phyloP scores from a whole-genome alignment of 192 early-diverging fungal genomes.

The Coemansia aciculifera region DNA sequence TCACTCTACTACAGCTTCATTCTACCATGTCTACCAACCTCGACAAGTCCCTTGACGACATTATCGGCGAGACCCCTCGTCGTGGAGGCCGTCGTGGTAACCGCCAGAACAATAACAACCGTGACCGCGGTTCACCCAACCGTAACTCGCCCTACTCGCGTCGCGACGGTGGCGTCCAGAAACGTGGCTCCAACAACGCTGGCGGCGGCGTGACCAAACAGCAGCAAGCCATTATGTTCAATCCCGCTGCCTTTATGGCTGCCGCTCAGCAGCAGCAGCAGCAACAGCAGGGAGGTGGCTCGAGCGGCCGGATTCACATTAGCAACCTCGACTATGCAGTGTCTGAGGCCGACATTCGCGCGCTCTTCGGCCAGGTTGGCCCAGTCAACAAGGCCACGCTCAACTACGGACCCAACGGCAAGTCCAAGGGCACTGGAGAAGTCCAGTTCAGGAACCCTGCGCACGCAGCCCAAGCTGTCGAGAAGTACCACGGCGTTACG shows the following conservation, averaged over 20 bases:
- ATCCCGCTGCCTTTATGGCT: slow-evolving; percentile 34
- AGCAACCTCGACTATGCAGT: slow-evolving; percentile 53
- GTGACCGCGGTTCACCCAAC: slow-evolving; percentile 13
- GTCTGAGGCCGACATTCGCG: slow-evolving; percentile 41
- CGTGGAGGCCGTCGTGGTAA: slow-evolving; percentile 22
- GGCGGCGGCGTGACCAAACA: slow-evolving; percentile 18
- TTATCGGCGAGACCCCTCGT: slow-evolving; percentile 42
- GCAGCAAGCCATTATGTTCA: slow-evolving; percentile 44
- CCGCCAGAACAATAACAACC: slow-evolving; percentile 10
- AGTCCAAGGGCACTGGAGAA: slow-evolving; percentile 43
- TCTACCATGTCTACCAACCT: slow-evolving; percentile 45
- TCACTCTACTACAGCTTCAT: neutral
- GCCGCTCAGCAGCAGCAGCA: slow-evolving; percentile 37
- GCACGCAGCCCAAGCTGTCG: slow-evolving; percentile 28
- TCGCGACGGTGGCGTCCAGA: slow-evolving; percentile 38
- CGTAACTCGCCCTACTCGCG: slow-evolving; percentile 50
- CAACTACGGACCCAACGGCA: slow-evolving; percentile 43
- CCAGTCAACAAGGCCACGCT: slow-evolving; percentile 25
- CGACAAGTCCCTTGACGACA: slow-evolving; percentile 54
- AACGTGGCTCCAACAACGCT: slow-evolving; percentile 24
- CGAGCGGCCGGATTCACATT: slow-evolving; percentile 40
- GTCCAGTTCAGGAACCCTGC: slow-evolving; percentile 44
- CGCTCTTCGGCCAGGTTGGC: slow-evolving; percentile 47
- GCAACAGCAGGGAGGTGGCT: neutral
- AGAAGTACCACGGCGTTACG: slow-evolving; percentile 46